Base-by-base conservation (phyloP, 2,329 filamentous ascomycete species). In the Sclerotinia spermophila region DNA sequence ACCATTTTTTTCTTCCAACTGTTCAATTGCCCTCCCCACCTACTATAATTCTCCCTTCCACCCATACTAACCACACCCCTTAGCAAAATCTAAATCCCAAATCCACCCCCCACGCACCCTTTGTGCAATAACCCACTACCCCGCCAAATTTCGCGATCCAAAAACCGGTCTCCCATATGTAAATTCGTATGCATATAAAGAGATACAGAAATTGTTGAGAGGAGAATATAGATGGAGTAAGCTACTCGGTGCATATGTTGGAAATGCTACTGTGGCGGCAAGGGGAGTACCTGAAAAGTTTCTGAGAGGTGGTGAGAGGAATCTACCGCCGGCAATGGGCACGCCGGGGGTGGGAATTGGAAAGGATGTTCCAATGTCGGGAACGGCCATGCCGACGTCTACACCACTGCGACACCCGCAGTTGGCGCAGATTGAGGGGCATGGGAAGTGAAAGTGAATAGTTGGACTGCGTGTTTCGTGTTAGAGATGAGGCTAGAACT, bases 221-320 rank as follows among this genome's bases (percentile, higher is more conserved):
- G 91, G 93, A 58, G 89, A 92, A 59, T 94, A 94, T 79, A 87
- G 87, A 71, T 99, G 93, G 92, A 97, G 94, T 79, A 85, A 84
- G 42, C 84, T 96, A 75, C 81, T 97, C 42, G 94, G 92, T 8
- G 92, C 90, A 24, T 99, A 94, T 86, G 90, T 95, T 6, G 95
- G 95, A 0, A 86, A 85, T 74, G 85, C 83, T 74, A 83, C 83
- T 79, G 83, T 81, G 75, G 88, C 92, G 0, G 92, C 92, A 13
- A 85, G 84, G 53, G 94, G 94, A 10, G 94, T 97, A 35, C 95
- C 94, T 0, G 89, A 88, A 71, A 87, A 93, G 67, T 98, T 97
- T 79, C 77, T 83, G 71, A 71, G 67, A 27, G 68, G 48, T 17
- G 68, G 51, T 6, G 48, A 64, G 19, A 64, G 5, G 11, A n/a